Percentiles rank a stretch among this genome's conserved stretches.
Conservation (phyloP, 352 stramenopile genomes). For the Globisporangium apiculatum region DNA sequence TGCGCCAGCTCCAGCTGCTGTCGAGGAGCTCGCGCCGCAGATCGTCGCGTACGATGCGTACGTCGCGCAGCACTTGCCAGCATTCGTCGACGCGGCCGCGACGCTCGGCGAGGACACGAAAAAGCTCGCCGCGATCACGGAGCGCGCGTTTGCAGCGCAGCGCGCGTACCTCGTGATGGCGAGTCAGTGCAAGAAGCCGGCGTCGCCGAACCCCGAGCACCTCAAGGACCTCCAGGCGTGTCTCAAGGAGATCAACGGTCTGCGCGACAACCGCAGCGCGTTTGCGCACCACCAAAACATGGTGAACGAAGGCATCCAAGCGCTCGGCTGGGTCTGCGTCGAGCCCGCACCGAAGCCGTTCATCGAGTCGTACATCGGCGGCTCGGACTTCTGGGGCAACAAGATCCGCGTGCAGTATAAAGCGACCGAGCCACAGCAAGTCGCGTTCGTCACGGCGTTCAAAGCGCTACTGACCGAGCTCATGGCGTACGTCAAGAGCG, state of each 20-base stretch:
- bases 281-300: slow-evolving; percentile 86
- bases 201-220: slow-evolving; percentile 54
- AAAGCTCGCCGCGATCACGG: slow-evolving; percentile 78
- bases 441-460: slow-evolving; percentile 92
- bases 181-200: slow-evolving; percentile 91
- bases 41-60: slow-evolving; percentile 92
- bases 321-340: slow-evolving; percentile 74
- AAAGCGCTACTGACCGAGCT: slow-evolving; percentile 90
- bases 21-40: slow-evolving; percentile 46
- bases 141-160: slow-evolving; percentile 86
- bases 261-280: slow-evolving; percentile 78
- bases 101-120: slow-evolving; percentile 81
- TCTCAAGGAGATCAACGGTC: slow-evolving; percentile 72
- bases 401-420: slow-evolving; percentile 97
- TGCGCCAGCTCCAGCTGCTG: not conserved
- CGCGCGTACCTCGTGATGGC: slow-evolving; percentile 91
- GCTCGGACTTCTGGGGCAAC: slow-evolving; percentile 96
- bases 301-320: slow-evolving; percentile 83
- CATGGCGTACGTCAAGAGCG: slow-evolving; percentile 91
- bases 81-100: slow-evolving; percentile 70
- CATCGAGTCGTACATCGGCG: slow-evolving; percentile 93
- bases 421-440: slow-evolving; percentile 85
- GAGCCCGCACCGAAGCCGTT: slow-evolving; percentile 89
- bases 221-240: slow-evolving; percentile 67
- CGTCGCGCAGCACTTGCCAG: slow-evolving; percentile 61